phyloP scores from a whole-genome alignment of 441 rosid genomes.

The Pelargonium fulgidum region DNA sequence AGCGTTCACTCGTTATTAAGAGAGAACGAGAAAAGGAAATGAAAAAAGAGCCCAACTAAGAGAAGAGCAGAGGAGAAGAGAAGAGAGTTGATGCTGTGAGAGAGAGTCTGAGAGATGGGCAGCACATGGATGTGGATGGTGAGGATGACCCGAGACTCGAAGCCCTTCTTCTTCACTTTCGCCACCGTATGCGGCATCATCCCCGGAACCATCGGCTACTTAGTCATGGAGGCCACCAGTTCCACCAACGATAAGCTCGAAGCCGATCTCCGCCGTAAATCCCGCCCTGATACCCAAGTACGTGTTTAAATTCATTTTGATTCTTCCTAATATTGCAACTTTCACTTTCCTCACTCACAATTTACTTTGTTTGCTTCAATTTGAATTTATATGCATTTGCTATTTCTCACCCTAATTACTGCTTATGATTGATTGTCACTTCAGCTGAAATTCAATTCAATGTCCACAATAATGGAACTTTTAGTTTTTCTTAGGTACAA shows the following conservation, averaged over 20 bases:
- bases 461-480: too few relatives aligned
- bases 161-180: slow-evolving; percentile 74
- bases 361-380: background rate
- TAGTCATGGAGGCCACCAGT: slow-evolving; percentile 77
- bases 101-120: slow-evolving; percentile 93
- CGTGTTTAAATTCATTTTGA: background rate
- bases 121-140: slow-evolving; percentile 80
- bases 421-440: too few relatives aligned
- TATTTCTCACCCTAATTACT: too few relatives aligned
- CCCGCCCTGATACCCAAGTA: too few relatives aligned
- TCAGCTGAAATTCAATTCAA: too few relatives aligned
- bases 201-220: slow-evolving; percentile 75
- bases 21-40: too few relatives aligned
- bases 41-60: too few relatives aligned
- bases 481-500: too few relatives aligned
- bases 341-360: background rate
- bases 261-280: too few relatives aligned
- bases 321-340: background rate
- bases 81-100: slow-evolving; percentile 63
- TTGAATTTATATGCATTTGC: too few relatives aligned
- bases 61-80: background rate
- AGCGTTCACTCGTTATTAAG: too few relatives aligned
- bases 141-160: slow-evolving; percentile 66
- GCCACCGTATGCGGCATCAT: slow-evolving; percentile 85
- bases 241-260: slow-evolving; percentile 18